phyloP scores from a whole-genome alignment of 441 rosid genomes.

The Cnidoscolus chayamansa region DNA sequence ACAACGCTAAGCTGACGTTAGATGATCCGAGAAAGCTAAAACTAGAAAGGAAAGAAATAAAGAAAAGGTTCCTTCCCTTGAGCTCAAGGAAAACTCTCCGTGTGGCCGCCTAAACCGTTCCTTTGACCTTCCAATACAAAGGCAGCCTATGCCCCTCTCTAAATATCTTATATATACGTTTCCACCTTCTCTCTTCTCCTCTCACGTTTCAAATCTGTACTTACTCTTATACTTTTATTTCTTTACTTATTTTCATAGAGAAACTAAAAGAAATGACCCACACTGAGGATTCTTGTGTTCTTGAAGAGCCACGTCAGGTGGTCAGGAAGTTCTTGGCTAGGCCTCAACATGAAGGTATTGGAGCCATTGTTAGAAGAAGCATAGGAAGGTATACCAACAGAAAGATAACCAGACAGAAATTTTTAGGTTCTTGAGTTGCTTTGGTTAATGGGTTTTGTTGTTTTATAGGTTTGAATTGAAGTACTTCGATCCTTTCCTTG shows the following conservation, averaged over 20 bases:
- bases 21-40: too few relatives aligned
- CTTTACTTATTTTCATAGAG: background rate
- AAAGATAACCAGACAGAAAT: background rate
- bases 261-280: conserved; percentile 26
- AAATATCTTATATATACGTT: conserved; percentile 24
- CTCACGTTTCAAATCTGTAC: conserved; percentile 10
- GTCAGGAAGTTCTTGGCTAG: conserved; percentile 75
- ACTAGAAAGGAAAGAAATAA: background rate
- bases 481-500: conserved; percentile 87
- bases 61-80: background rate
- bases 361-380: conserved; percentile 85
- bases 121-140: conserved; percentile 39
- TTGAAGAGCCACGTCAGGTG: conserved; percentile 47
- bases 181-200: conserved; percentile 6
- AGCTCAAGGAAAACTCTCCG: conserved; percentile 22
- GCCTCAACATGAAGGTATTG: conserved; percentile 79
- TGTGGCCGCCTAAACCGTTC: conserved; percentile 38
- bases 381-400: conserved; percentile 59
- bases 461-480: conserved; percentile 67
- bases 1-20: conserved; percentile 46
- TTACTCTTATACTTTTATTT: too few relatives aligned
- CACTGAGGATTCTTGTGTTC: conserved; percentile 16
- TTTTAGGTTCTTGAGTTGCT: conserved; percentile 7
- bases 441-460: conserved; percentile 23
- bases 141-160: background rate